Evolutionary conservation across 768 basidiomycete genomes (phyloP), one percentile per base, ranked within the genome.

Genomic region (Pholiota microspora): DNA sequence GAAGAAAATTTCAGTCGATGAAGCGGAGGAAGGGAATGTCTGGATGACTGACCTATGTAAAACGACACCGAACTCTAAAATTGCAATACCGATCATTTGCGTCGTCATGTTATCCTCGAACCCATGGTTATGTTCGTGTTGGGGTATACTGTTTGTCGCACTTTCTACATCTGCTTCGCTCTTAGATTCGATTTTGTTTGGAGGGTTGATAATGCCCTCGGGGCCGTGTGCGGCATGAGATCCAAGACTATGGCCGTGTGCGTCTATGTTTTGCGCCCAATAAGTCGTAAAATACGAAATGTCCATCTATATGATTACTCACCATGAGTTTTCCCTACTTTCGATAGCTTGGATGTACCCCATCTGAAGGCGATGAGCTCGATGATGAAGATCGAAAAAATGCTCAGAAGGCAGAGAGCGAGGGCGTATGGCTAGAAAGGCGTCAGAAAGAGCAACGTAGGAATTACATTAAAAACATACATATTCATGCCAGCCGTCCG

Each of bases 31-130:
- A 38, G 4, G 8, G 29, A 18, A 46, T 29, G 35, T 10, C 34
- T 34, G 28, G 31, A 16, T 18, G 9, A 34, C 62, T 45, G 51
- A 82, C 85, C 87, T 90, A 65, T 95, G 94, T 28, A 98, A 70
- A 4, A 93, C 68, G 27, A 98, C 92, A 62, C 96, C 96, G 62
- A 97, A 96, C 67, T 99, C 96, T 45, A 99, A 76, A 54, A 98
- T 94, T 29, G 82, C 92, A 45, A 99, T 80, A 12, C 94, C 94
- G 45, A 97, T 77, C 32, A 94, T 69, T 67, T 95, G 93, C 2
- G 91, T 85, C 7, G 73, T 53, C 2, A 81, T 71, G 16, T 73
- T 72, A 34, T 84, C 78, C 45, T 76, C 69, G 3, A 69, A 64
- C 10, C 56, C 51, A 28, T 61, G 45, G 7, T 15, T 38, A 38